Conservation (phyloP, 176 grass and related monocot genomes). For the Musa troglodytarum region DNA sequence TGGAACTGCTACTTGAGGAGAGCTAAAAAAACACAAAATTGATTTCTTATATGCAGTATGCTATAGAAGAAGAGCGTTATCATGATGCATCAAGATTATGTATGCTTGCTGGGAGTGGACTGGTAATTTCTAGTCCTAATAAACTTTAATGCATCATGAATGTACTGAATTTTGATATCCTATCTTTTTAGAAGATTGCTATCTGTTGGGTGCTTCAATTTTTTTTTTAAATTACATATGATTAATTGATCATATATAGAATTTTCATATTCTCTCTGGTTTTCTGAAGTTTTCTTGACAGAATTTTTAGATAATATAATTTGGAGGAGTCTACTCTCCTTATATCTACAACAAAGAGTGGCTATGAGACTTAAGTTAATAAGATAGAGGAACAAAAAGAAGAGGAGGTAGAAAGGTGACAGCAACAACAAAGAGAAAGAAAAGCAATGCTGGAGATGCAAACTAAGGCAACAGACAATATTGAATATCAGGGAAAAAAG, state of each 20-base stretch:
- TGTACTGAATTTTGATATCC: background rate
- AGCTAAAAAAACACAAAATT: background rate
- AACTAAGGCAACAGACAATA: background rate
- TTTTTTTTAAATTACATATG: background rate
- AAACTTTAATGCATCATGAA: background rate
- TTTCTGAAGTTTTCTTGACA: background rate
- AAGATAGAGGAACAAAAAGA: background rate
- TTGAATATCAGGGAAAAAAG: background rate
- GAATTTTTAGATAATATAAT: background rate
- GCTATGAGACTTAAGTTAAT: background rate
- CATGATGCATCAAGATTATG: conserved; percentile 78
- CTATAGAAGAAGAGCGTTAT: conserved; percentile 75
- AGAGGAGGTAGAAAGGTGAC: background rate
- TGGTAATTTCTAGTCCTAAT: conserved; percentile 37
- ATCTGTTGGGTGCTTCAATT: background rate
- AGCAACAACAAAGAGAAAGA: background rate
- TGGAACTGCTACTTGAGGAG: background rate
- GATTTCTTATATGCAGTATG: conserved; percentile 29
- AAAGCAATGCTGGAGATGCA: background rate
- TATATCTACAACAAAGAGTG: background rate
- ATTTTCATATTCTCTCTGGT: background rate
- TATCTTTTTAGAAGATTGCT: background rate
- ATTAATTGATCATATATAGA: background rate
- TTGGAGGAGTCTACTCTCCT: background rate
- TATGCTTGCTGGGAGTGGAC: conserved; percentile 57